Evolutionary conservation across 2,329 filamentous ascomycete species (phyloP), one percentile per base, ranked within the genome.

Genomic region (Pyricularia sp.): DNA sequence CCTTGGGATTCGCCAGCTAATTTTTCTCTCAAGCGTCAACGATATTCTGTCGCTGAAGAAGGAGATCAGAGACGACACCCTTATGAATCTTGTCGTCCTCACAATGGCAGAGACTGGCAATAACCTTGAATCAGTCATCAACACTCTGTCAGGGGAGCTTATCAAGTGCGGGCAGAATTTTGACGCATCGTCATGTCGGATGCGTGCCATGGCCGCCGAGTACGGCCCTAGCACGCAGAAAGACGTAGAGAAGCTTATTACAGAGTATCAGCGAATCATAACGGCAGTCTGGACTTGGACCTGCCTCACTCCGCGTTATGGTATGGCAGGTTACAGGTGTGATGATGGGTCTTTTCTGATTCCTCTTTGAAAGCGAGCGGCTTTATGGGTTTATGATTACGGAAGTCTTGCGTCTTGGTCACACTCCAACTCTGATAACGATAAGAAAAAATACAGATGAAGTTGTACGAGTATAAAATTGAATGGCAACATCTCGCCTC

Each of bases 121-220:
- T n/a, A 50, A 30, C 33, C 67, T 68, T 2, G 67, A 68, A 12
- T 42, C 58, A 5, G 67, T 68, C 30, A 64, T 68, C 31, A 42
- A 68, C 55, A 65, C 30, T 28, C 33, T 68, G 23, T 63, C 67
- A 1, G 67, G 31, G 17, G 67, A 68, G 10, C 17, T 12, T 6
- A 9, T 65, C 31, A 26, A 80, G 78, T 76, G 75, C 72, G 66
- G 65, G 17, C 26, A 61, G 20, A 71, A 73, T 67, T 76, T 82
- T 20, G 78, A 78, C 26, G 76, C 75, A 42, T 72, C 77, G 12
- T 69, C 77, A 67, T 73, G 78, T 69, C 71, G 74, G 68, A 70
- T 72, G 64, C 73, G 69, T 36, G 78, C 80, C 65, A 87, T 90
- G 76, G 90, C 58, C 58, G 17, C 20, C 2, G 30, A 26, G 30